phyloP scores from a whole-genome alignment of 2,329 filamentous ascomycete species.

The Pyrenochaeta sp. region DNA sequence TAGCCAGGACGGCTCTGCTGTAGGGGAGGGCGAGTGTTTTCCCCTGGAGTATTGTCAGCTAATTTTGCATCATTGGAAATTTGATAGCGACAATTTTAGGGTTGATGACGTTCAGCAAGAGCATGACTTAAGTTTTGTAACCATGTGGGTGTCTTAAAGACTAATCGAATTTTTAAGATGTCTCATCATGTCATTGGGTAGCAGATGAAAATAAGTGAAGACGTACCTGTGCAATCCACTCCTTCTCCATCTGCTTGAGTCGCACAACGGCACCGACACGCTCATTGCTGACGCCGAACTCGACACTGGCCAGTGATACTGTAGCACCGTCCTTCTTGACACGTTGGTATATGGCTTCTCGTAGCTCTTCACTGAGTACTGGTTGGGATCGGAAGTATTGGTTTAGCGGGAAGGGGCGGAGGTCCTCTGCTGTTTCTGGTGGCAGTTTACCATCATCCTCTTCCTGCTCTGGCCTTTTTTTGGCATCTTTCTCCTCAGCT shows the following conservation, averaged over 20 bases:
- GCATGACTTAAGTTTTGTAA: slow-evolving; percentile 78
- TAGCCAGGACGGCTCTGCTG: slow-evolving; percentile 74
- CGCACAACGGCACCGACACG: slow-evolving; percentile 86
- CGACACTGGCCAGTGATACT: slow-evolving; percentile 78
- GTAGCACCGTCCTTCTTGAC: slow-evolving; percentile 70
- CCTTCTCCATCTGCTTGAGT: slow-evolving; percentile 84
- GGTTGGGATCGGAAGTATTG: slow-evolving; percentile 72
- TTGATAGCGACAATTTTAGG: background rate
- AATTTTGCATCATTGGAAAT: slow-evolving; percentile 10
- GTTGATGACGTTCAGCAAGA: slow-evolving; percentile 69
- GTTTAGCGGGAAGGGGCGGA: slow-evolving; percentile 77
- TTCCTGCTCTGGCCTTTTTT: slow-evolving; percentile 12
- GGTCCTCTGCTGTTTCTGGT: slow-evolving; percentile 44
- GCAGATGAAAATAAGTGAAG: background rate
- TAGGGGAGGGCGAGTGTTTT: slow-evolving; percentile 82
- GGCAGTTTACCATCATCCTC: slow-evolving; percentile 34
- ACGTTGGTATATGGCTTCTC: slow-evolving; percentile 76
- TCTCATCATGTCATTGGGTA: slow-evolving; percentile 67
- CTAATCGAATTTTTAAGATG: slow-evolving; percentile 88
- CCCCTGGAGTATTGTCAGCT: slow-evolving; percentile 61
- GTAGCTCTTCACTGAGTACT: slow-evolving; percentile 76
- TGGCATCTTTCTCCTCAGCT: slow-evolving; percentile 26
- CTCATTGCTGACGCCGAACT: slow-evolving; percentile 80
- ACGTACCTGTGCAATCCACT: slow-evolving; percentile 79
- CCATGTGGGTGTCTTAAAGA: slow-evolving; percentile 97